Evolutionary conservation across 2,329 filamentous ascomycete genomes (phyloP).

Genomic region (Stachybotrys chartarum): DNA sequence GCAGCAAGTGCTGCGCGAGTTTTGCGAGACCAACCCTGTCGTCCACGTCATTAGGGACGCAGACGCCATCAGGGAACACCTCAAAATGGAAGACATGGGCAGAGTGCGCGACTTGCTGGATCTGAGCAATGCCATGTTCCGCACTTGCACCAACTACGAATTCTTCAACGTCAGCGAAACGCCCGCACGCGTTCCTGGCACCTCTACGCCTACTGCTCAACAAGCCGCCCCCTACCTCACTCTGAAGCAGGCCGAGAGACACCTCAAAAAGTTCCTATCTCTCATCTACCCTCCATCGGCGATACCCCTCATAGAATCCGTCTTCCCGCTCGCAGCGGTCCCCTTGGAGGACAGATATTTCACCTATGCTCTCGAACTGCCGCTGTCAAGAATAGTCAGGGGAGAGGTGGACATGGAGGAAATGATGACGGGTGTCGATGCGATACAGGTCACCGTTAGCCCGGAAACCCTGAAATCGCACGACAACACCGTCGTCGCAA

Average conservation of each 20-base stretch:
- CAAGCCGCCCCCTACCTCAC: slow-evolving; percentile 53
- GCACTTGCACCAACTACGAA: slow-evolving; percentile 64
- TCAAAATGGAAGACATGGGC: slow-evolving; percentile 47
- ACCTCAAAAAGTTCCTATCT: slow-evolving; percentile 63
- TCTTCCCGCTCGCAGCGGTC: slow-evolving; percentile 57
- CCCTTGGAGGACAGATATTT: slow-evolving; percentile 53
- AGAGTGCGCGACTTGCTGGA: slow-evolving; percentile 53
- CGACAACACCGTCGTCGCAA: slow-evolving; percentile 8
- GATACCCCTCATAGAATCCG: slow-evolving; percentile 53
- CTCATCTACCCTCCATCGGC: slow-evolving; percentile 47
- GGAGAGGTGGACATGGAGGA: slow-evolving; percentile 54
- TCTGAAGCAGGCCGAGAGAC: slow-evolving; percentile 59
- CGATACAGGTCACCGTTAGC: slow-evolving; percentile 55
- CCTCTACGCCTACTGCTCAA: slow-evolving; percentile 1
- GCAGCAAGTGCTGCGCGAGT: slow-evolving; percentile 53
- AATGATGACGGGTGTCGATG: slow-evolving; percentile 59
- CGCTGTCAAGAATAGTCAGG: slow-evolving; percentile 48
- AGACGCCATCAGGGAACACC: slow-evolving; percentile 55
- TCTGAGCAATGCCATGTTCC: slow-evolving; percentile 50
- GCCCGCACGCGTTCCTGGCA: slow-evolving; percentile 15
- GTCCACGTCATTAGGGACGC: slow-evolving; percentile 63
- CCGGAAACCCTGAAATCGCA: slow-evolving; percentile 8
- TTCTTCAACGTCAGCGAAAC: slow-evolving; percentile 68
- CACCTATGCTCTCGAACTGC: slow-evolving; percentile 60
- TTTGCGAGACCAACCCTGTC: slow-evolving; percentile 59